phyloP scores from a whole-genome alignment of 345 rosid genomes.

The Eucalyptus erythrocorys region DNA sequence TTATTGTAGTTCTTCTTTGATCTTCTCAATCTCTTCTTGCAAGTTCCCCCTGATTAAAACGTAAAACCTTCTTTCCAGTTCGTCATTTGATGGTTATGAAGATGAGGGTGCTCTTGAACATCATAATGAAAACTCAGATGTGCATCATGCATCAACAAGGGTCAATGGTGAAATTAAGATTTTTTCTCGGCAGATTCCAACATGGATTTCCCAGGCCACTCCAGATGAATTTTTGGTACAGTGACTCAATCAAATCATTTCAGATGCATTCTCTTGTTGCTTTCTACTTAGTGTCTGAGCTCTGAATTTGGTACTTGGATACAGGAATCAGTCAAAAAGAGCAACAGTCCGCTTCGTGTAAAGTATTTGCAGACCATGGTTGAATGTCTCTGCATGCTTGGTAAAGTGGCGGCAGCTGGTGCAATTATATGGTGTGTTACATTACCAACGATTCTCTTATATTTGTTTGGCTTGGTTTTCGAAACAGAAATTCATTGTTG shows the following conservation, averaged over 20 bases:
- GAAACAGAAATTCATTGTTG: not conserved
- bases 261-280: not conserved
- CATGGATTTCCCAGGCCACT: conserved; percentile 77
- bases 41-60: not conserved
- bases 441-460: not conserved
- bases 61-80: conserved; percentile 27
- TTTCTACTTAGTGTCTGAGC: conserved; percentile 8
- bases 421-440: conserved; percentile 85
- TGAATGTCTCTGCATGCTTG: conserved; percentile 94
- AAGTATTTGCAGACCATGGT: conserved; percentile 96
- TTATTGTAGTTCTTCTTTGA: not conserved
- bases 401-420: conserved; percentile 97
- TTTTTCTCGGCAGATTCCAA: conserved; percentile 45
- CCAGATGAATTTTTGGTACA: conserved; percentile 95
- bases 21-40: not conserved
- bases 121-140: conserved; percentile 52
- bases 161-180: conserved; percentile 44
- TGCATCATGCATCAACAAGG: conserved; percentile 14
- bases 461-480: not conserved
- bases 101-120: conserved; percentile 53
- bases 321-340: conserved; percentile 83
- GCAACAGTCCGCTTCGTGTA: conserved; percentile 77
- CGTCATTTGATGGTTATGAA: conserved; percentile 75
- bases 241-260: conserved; percentile 1
- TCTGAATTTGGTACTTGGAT: not conserved